Evolutionary conservation across 495 filamentous ascomycete species (phyloP).

Genomic region (Penicillium robsamsonii): DNA sequence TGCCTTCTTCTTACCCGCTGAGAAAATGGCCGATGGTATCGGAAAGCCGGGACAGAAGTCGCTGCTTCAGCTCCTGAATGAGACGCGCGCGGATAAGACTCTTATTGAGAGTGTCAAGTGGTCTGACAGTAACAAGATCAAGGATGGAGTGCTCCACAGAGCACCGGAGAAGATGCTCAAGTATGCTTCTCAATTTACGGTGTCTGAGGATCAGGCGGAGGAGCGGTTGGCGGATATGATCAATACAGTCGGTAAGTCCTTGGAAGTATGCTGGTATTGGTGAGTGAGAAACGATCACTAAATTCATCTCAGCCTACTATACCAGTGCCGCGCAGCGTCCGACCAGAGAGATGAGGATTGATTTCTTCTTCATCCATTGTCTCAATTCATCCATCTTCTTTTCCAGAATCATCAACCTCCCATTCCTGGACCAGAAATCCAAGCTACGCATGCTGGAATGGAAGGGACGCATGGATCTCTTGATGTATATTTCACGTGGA

Average conservation of each 20-base stretch:
- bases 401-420: conserved; percentile 46
- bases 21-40: conserved; percentile 45
- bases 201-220: conserved; percentile 61
- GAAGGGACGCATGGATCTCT: conserved; percentile 69
- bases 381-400: conserved; percentile 65
- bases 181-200: conserved; percentile 57
- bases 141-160: conserved; percentile 61
- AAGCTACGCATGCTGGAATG: conserved; percentile 70
- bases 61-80: conserved; percentile 58
- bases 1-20: conserved; percentile 51
- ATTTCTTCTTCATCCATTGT: conserved; percentile 80
- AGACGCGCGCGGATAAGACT: conserved; percentile 54
- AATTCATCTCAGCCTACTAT: conserved; percentile 49
- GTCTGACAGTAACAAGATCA: conserved; percentile 60
- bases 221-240: conserved; percentile 74
- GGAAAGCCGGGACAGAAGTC: conserved; percentile 40
- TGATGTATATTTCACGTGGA: conserved; percentile 62
- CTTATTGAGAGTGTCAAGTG: conserved; percentile 48
- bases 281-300: not conserved
- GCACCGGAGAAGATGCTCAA: conserved; percentile 62
- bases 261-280: not conserved
- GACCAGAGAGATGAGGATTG: conserved; percentile 64
- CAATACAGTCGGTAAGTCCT: conserved; percentile 52
- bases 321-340: conserved; percentile 60
- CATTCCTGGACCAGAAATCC: conserved; percentile 30